A percentile compares a stretch with the other conserved stretches of the same genome.
phyloP scores from a whole-genome alignment of 176 grass and related monocot species.

The Carex scoparia region DNA sequence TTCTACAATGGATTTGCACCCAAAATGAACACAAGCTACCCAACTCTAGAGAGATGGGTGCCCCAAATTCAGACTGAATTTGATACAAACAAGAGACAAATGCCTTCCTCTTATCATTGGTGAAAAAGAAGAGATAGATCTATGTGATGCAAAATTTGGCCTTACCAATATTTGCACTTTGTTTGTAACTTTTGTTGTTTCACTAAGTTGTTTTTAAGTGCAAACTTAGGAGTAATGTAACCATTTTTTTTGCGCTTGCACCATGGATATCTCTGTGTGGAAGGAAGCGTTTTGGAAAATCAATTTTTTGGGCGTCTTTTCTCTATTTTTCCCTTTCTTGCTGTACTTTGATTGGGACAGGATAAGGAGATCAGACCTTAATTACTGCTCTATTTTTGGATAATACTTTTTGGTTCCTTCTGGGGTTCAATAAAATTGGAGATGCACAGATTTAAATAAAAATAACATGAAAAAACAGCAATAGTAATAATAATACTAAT shows the following conservation, averaged over 20 bases:
- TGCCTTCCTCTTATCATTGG: conserved; percentile 38
- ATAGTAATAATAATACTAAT: background rate
- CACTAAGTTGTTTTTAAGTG: conserved; percentile 2
- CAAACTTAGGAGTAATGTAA: background rate
- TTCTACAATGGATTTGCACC: conserved; percentile 18
- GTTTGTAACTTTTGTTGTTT: background rate
- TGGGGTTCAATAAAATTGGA: background rate
- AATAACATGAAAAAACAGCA: background rate
- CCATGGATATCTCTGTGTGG: background rate
- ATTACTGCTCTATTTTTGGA: background rate
- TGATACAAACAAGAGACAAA: conserved; percentile 37
- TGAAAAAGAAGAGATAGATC: conserved; percentile 22
- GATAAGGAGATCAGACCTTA: background rate
- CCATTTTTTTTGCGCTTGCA: conserved; percentile 22
- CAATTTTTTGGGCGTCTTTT: conserved; percentile 15
- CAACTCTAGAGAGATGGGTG: conserved; percentile 38
- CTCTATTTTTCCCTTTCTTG: background rate
- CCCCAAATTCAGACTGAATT: conserved; percentile 50
- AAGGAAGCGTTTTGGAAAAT: background rate
- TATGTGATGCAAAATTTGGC: background rate
- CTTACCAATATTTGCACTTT: background rate
- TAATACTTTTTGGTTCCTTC: background rate
- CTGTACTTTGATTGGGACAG: conserved; percentile 7
- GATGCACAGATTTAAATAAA: background rate
- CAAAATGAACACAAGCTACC: background rate